Base-by-base conservation (phyloP, 257 asterid species). In the Scutellaria minor region DNA sequence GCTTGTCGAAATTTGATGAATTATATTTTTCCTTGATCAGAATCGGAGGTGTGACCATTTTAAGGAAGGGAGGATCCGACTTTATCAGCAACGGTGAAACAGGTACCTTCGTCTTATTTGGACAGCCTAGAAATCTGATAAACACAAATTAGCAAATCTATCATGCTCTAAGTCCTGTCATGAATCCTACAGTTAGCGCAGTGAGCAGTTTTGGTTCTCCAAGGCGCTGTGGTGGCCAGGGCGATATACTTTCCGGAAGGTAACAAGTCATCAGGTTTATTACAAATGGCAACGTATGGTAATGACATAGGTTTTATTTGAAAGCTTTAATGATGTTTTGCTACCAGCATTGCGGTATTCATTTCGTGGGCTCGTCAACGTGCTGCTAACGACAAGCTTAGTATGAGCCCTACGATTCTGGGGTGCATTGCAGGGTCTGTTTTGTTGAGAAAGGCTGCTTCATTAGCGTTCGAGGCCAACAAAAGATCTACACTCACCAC, bases 171-270 rank as follows among this genome's bases (percentile, higher is more conserved):
- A 37, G 5, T 60, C 24, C 0, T 57, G 52, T 54, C 13, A 24
- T 66, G 66, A 50, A 61, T 62, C 45, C 44, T 82, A 68, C 88
- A 95, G 98, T 88, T 75, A 71, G 73, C 69, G 81, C 90, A 10
- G 98, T 95, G 59, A 83, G 86, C 72, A 70, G 67, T 12, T 92
- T 84, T 59, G 98, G 98, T 70, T 92, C 99, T 60, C 99, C 97
- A 45, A 93, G 99, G 18, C 97, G 99, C 42, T 95, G 99, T 80
- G 98, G 99, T 74, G 99, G 99, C 76, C 99, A 95, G 81, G 99
- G 99, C 44, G 98, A 95, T 76, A 88, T 95, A 79, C 98, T 95
- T 50, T 87, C 99, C 10, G 99, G 99, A 80, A 85, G 99, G 98
- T 89, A 73, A 77, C 61, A 39, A 57, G n/a, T 59, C 60, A 4